phyloP scores from a whole-genome alignment of 352 stramenopile genomes.

The Phytopythium chamaehyphon region DNA sequence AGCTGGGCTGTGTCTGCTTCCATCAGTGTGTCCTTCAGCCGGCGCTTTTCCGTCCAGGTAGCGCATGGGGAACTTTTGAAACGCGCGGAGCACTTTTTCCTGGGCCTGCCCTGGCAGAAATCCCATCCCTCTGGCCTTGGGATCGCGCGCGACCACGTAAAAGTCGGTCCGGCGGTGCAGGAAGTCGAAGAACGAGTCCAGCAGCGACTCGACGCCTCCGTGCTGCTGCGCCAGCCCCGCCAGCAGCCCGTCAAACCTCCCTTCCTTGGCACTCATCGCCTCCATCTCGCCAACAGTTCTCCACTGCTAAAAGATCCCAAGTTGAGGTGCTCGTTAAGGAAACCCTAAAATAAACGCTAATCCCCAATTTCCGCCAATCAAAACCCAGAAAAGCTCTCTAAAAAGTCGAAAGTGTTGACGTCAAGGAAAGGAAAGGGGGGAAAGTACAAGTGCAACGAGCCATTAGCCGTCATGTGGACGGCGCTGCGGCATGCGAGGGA shows the following conservation, averaged over 20 bases:
- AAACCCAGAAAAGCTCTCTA: background rate
- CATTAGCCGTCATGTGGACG: constrained; percentile 87
- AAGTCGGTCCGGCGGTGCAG: constrained; percentile 98
- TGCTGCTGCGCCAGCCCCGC: constrained; percentile 94
- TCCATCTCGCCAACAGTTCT: constrained; percentile 2
- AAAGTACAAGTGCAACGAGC: too few relatives aligned
- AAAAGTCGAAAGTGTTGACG: constrained; percentile 1
- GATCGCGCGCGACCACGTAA: constrained; percentile 79
- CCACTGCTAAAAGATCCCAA: constrained; percentile 3
- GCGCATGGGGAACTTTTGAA: constrained; percentile 64
- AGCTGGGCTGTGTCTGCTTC: background rate
- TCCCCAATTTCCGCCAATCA: constrained; percentile 15
- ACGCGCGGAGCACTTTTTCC: constrained; percentile 51
- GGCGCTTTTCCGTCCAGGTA: constrained; percentile 28
- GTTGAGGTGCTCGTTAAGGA: too few relatives aligned
- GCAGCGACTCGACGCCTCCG: constrained; percentile 93
- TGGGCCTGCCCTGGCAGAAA: constrained; percentile 61
- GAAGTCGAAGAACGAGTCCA: constrained; percentile 97
- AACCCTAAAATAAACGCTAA: too few relatives aligned
- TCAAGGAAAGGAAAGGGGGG: too few relatives aligned
- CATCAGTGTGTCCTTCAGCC: constrained; percentile 1
- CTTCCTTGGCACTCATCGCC: constrained; percentile 25
- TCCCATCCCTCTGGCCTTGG: constrained; percentile 42
- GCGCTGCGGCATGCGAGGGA: constrained; percentile 47
- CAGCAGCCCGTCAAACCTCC: constrained; percentile 81